These are phyloP conservation scores for Salix viminalis DNA, from an alignment of 345 rosid species.

Conservation along the genomic window DNA sequence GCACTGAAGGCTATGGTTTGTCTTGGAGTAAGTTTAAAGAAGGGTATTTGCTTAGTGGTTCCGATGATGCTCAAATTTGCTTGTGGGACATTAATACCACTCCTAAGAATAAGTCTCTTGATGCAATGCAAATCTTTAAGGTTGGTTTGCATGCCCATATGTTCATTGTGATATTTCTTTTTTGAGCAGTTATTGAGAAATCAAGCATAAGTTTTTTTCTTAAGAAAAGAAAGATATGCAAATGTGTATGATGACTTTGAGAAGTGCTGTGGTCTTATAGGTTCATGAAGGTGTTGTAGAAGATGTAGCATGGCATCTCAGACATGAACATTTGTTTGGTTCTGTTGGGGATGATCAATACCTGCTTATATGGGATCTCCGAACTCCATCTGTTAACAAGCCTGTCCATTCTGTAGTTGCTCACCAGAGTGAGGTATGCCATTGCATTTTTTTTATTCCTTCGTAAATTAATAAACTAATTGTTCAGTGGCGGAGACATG, in stretches of 20 bases:
- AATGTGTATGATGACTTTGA: not conserved
- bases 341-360: constrained; percentile 97
- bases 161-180: not conserved
- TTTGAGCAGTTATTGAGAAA: not conserved
- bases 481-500: not conserved
- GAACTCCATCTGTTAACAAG: constrained; percentile 63
- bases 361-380: constrained; percentile 86
- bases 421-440: constrained; percentile 88
- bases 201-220: not conserved
- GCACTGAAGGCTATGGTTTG: constrained; percentile 91
- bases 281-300: constrained; percentile 99
- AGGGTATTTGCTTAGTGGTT: constrained; percentile 91
- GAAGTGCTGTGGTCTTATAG: constrained; percentile 25
- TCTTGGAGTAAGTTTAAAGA: constrained; percentile 95
- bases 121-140: constrained; percentile 83
- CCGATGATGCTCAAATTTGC: constrained; percentile 98
- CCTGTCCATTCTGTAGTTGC: constrained; percentile 90
- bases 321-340: constrained; percentile 95
- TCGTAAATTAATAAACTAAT: not conserved
- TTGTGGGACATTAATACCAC: constrained; percentile 85
- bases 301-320: constrained; percentile 98
- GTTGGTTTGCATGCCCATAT: constrained; percentile 23
- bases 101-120: constrained; percentile 74
- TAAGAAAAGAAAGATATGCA: not conserved
- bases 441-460: not conserved